These are phyloP conservation scores for Cyanidioschyzon merolae DNA, from an alignment of 23 red algal genomes.

Conservation along the genomic window DNA sequence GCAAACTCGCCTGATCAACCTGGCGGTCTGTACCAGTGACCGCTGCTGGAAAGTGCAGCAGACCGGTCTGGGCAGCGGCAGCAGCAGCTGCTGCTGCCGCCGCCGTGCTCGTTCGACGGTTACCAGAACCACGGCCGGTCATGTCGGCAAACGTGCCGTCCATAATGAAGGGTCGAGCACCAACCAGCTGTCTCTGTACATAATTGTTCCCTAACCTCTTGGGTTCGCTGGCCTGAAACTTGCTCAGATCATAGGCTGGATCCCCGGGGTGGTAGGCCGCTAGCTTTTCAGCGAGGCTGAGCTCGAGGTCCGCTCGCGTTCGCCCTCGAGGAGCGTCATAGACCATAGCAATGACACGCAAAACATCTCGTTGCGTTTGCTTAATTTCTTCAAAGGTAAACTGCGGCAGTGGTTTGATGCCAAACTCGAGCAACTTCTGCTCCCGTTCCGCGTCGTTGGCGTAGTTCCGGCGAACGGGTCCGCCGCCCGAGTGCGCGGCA, in stretches of 20 bases:
- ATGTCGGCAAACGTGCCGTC: neutral
- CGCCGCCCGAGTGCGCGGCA: neutral
- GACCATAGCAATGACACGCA: constrained; percentile 10
- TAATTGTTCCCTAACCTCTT: neutral
- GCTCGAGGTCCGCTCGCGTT: neutral
- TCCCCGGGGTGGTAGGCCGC: constrained; percentile 7
- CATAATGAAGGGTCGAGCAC: neutral
- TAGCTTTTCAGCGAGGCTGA: neutral
- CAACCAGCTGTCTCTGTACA: neutral
- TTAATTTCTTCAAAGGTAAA: neutral
- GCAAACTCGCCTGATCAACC: neutral
- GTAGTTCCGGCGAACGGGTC: neutral
- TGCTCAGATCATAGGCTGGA: constrained; percentile 11
- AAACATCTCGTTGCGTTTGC: neutral
- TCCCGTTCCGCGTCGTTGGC: neutral
- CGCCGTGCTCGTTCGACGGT: neutral
- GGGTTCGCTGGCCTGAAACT: neutral
- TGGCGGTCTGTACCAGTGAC: neutral
- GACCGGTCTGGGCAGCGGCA: neutral
- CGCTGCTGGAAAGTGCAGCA: neutral
- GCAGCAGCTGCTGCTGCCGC: neutral
- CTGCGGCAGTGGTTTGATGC: constrained; percentile 6
- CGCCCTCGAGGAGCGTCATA: neutral
- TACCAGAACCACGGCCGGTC: neutral
- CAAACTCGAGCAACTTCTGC: neutral